Evolutionary conservation across 2,329 filamentous ascomycete genomes (phyloP), one percentile per base, ranked within the genome.

Genomic region (Apiospora malaysiana): DNA sequence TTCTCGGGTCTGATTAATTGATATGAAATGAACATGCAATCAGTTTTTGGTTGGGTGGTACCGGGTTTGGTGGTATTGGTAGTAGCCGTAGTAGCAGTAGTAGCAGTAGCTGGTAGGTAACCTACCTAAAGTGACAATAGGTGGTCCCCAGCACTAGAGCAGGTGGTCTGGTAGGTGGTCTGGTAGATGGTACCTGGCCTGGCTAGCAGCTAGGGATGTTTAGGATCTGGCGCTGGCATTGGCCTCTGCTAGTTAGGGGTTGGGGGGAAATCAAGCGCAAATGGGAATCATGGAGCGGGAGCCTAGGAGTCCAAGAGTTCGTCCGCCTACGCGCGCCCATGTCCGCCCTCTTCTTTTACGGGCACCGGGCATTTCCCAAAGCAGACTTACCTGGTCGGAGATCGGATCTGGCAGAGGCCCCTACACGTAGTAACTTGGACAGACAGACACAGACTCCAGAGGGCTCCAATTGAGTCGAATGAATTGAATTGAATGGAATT

Each of bases 401-500:
- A 59, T 59, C 51, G 51, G 51, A 59, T 59, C 51, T 59, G n/a
- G 51, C 27, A 59, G 51, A 32, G 49, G 25, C 25, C 49, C 49
- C 49, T 18, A 56, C 47, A n/a, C n/a, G n/a, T n/a, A n/a, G n/a
- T n/a, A n/a, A n/a, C n/a, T n/a, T n/a, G n/a, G n/a, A n/a, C n/a
- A n/a, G n/a, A n/a, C n/a, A n/a, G n/a, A n/a, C n/a, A n/a, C n/a
- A n/a, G 40, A 9, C 40, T 27, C 47, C 47, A 25, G 47, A 56
- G 49, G 49, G 49, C 25, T 32, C 49, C 49, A 32, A 32, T 56
- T 32, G 25, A 56, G 27, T 59, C 27, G 51, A 59, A 59, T 59
- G 49, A 59, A 59, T 59, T 56, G 49, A 18, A 59, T 59, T 56
- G 49, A 18, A 59, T 59, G n/a, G 49, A 59, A 59, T 59, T 56